Evolutionary conservation across 225 moss, liverwort and hornwort genomes (phyloP).

Genomic region (Polytrichum commune): DNA sequence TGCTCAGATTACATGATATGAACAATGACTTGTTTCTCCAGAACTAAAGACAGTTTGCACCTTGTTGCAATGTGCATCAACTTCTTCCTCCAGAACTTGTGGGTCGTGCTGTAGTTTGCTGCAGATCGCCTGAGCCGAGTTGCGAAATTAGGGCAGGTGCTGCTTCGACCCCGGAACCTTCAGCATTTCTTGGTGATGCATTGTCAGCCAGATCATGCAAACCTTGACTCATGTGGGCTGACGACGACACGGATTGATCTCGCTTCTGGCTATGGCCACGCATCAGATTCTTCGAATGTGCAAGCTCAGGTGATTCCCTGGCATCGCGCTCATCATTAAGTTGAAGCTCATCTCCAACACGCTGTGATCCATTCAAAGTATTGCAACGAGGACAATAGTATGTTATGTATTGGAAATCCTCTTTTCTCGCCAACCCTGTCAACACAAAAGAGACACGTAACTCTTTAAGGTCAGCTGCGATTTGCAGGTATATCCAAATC

Average conservation of each 20-base stretch:
- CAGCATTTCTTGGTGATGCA: slow-evolving; percentile 1
- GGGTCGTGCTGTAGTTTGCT: slow-evolving; percentile 13
- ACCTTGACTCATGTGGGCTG: not conserved
- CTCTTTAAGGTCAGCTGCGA: too few relatives aligned
- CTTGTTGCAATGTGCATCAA: slow-evolving; percentile 16
- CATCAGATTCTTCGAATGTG: slow-evolving; percentile 7
- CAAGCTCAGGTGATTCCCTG: slow-evolving; percentile 19
- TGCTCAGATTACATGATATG: too few relatives aligned
- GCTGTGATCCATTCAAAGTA: slow-evolving; percentile 62
- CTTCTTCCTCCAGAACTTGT: slow-evolving; percentile 24
- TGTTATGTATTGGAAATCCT: slow-evolving; percentile 85
- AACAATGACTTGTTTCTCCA: not conserved
- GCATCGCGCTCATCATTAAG: slow-evolving; percentile 26
- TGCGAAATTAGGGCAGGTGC: slow-evolving; percentile 36
- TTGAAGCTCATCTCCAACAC: slow-evolving; percentile 37
- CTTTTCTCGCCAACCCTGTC: slow-evolving; percentile 95
- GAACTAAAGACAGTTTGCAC: not conserved
- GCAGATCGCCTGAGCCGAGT: slow-evolving; percentile 35
- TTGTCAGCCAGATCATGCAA: not conserved
- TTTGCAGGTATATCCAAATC: too few relatives aligned
- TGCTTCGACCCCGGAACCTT: slow-evolving; percentile 3
- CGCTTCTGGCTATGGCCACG: slow-evolving; percentile 20
- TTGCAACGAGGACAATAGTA: slow-evolving; percentile 90
- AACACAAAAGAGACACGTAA: not conserved
- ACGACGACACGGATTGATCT: not conserved